These are phyloP conservation scores for Orbilia ellipsospora DNA, from an alignment of 2,329 filamentous ascomycete species.

Conservation along the genomic window DNA sequence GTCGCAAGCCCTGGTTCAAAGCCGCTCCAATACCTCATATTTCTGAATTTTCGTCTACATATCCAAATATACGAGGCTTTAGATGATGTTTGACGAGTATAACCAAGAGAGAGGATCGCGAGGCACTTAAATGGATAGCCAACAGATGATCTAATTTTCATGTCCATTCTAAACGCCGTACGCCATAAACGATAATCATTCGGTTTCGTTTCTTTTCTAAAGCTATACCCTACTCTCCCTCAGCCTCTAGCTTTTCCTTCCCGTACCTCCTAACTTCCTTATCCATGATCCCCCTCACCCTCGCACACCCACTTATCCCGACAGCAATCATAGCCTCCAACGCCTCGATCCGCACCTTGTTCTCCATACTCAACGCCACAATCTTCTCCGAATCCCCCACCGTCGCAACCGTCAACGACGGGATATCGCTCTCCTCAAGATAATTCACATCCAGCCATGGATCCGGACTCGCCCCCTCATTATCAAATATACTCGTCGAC, in stretches of 20 bases:
- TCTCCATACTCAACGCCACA: slow-evolving; percentile 85
- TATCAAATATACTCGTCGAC: slow-evolving; percentile 63
- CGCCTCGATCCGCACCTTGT: slow-evolving; percentile 80
- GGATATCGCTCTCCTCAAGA: slow-evolving; percentile 86
- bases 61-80: too few relatives aligned
- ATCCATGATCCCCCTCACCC: slow-evolving; percentile 84
- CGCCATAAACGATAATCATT: neutral
- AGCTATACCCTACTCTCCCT: slow-evolving; percentile 60
- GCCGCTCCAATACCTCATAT: too few relatives aligned
- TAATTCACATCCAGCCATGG: slow-evolving; percentile 82
- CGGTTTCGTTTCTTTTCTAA: too few relatives aligned
- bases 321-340: slow-evolving; percentile 94
- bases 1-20: too few relatives aligned
- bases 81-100: too few relatives aligned
- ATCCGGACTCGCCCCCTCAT: slow-evolving; percentile 70
- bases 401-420: slow-evolving; percentile 86
- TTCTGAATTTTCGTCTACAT: too few relatives aligned
- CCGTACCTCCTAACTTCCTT: slow-evolving; percentile 79
- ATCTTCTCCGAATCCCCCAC: slow-evolving; percentile 79
- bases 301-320: slow-evolving; percentile 89
- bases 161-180: neutral
- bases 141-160: too few relatives aligned
- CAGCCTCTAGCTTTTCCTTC: slow-evolving; percentile 71
- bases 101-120: too few relatives aligned
- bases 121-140: too few relatives aligned